Evolutionary conservation across 352 stramenopile species (phyloP), one percentile per base, ranked within the genome.

Genomic region (Phytophthora tentaculata): DNA sequence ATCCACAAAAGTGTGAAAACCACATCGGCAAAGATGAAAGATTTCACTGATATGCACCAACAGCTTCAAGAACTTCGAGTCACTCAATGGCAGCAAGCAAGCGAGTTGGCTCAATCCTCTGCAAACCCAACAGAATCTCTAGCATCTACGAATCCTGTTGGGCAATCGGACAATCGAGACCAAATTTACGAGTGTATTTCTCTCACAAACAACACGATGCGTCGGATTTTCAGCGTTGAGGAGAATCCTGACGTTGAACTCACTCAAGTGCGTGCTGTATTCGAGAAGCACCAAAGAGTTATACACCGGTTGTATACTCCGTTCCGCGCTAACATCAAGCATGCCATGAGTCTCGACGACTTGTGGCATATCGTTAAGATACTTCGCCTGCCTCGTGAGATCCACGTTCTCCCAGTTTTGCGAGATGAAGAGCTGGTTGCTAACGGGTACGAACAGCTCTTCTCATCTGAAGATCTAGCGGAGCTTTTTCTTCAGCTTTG

Each of bases 331-430:
- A 72, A 78, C 4, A 68, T 77, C 19, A 71, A 70, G 14, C 71
- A 90, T 55, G 85, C 79, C 5, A 62, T 86, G 54, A 90, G 67
- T 24, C 69, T 92, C 10, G 83, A 91, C 19, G 85, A 90, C 28
- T 51, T 94, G 9, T 94, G 83, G 81, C 85, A 90, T 41, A 54
- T 88, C 26, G 75, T 89, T 64, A 92, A 91, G 51, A 71, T 88
- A 14, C 45, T 92, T 35, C 81, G 80, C 0, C 37, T 94, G 6
- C 73, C 74, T 16, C 81, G 76, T 3, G 78, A 90, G 44, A 77
- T 91, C 9, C 76, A 88, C 39, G 79, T 89, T 16, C 77, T 94
- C 0, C 78, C 83, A 0, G 64, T 77, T 16, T 63, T 89, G 19
- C 61, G 80, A 23, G 83, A 91, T 56, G 85, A 91, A 45, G 81